Evolutionary conservation across 1,284 basidiomycete species (phyloP).

Genomic region (Malassezia dermatis): DNA sequence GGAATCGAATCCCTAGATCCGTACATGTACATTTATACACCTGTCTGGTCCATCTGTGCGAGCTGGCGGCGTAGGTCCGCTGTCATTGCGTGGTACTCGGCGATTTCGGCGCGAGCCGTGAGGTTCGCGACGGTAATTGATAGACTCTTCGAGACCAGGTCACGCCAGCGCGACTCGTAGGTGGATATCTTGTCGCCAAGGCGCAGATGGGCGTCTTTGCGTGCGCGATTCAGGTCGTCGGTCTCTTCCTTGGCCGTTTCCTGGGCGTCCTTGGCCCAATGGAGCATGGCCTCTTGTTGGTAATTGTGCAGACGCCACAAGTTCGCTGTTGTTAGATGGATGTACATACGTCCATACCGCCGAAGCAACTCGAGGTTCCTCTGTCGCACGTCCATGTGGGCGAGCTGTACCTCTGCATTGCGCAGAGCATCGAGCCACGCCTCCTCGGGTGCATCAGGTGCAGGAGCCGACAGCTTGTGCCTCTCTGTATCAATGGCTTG

Average conservation of each 20-base stretch:
- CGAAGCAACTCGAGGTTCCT: slow-evolving; percentile 69
- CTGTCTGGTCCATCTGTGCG: slow-evolving; percentile 4
- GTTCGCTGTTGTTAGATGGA: slow-evolving; percentile 18
- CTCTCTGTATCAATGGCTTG: slow-evolving; percentile 66
- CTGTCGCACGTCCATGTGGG: slow-evolving; percentile 68
- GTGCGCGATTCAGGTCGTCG: slow-evolving; percentile 26
- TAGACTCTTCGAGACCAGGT: slow-evolving; percentile 70
- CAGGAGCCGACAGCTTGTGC: slow-evolving; percentile 67
- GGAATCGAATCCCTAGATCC: background rate
- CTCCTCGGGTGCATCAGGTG: slow-evolving; percentile 57
- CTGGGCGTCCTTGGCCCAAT: slow-evolving; percentile 10
- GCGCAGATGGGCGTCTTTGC: slow-evolving; percentile 54
- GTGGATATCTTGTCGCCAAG: slow-evolving; percentile 65
- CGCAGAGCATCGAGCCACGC: slow-evolving; percentile 69
- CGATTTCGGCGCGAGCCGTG: slow-evolving; percentile 64
- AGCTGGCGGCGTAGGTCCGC: slow-evolving; percentile 19
- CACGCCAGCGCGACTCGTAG: slow-evolving; percentile 75
- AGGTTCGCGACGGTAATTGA: slow-evolving; percentile 87
- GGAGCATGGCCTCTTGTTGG: slow-evolving; percentile 30
- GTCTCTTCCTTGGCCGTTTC: slow-evolving; percentile 19
- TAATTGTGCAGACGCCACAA: slow-evolving; percentile 30
- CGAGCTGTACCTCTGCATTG: slow-evolving; percentile 73
- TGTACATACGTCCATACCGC: slow-evolving; percentile 72
- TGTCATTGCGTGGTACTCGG: slow-evolving; percentile 39
- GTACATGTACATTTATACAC: slow-evolving; percentile 11